Evolutionary conservation across 2,329 filamentous ascomycete genomes (phyloP), one percentile per base, ranked within the genome.

Genomic region (Hypomyces perniciosus): DNA sequence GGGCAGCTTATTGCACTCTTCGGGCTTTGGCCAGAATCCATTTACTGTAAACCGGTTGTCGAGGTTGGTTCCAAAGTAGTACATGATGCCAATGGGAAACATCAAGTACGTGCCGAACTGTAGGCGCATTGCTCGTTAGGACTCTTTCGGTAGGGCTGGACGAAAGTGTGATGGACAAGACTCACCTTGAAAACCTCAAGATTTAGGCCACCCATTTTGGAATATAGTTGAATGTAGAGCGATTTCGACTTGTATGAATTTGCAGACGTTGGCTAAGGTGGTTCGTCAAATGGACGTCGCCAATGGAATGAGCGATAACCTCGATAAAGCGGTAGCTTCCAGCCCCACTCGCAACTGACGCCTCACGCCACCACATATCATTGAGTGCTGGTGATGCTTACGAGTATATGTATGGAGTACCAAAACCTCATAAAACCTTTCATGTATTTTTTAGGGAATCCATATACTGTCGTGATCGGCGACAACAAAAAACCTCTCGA

Each of bases 21-120:
- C 84, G 4, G 83, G 77, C 63, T 85, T 89, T 29, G 93, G 93
- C 93, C 93, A 99, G 77, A 99, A 99, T 52, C 86, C 88, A 26
- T 87, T 84, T 1, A 97, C 89, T 44, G 80, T 74, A 76, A 99
- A 99, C 57, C 90, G 86, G 59, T 86, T 80, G 72, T 99, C 93
- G 66, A 99, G 88, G 71, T 99, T 99, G 51, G 91, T 96, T 67
- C 93, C 93, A 71, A 97, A 99, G 77, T 99, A 99, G 79, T 95
- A 97, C 93, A 99, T 99, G 77, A 93, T 91, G 62, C 89, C 90
- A 64, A 99, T 97, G 13, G 93, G 93, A 73, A 99, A 99, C 80
- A 96, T 86, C 75, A 99, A 85, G 76, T 99, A 99, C 80, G 95
- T 88, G 75, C 92, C 91, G 70, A 99, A 99, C 92, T 96, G 56